Evolutionary conservation across 148 eudicot genomes (phyloP).

Genomic region (Chenopodium suecicum): DNA sequence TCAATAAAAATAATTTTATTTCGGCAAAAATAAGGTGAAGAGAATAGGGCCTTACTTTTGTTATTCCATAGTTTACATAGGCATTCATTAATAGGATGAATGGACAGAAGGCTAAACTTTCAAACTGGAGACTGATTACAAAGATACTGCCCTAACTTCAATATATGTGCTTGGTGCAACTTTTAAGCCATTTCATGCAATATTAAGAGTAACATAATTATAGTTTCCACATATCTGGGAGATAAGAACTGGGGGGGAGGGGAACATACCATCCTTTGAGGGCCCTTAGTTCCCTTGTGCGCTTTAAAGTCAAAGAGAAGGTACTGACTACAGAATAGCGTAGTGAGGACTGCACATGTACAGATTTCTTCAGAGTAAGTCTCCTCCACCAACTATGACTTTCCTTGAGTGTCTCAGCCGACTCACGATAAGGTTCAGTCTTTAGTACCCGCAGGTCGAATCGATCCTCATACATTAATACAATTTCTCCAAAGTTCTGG

Average conservation of each 20-base stretch:
- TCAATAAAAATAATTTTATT: too few species aligned
- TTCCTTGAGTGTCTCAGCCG: slow-evolving; percentile 34
- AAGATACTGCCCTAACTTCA: background rate
- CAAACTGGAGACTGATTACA: background rate
- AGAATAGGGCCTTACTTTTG: too few species aligned
- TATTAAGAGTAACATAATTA: background rate
- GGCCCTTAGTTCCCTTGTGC: slow-evolving; percentile 84
- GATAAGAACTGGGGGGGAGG: slow-evolving; percentile 3
- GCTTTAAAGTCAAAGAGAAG: slow-evolving; percentile 59
- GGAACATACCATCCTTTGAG: slow-evolving; percentile 77
- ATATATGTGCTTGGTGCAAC: background rate
- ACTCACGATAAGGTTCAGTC: slow-evolving; percentile 40
- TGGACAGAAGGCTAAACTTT: background rate
- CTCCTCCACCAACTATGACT: slow-evolving; percentile 72
- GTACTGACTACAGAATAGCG: slow-evolving; percentile 41
- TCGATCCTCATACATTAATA: slow-evolving; percentile 89
- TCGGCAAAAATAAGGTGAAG: too few species aligned
- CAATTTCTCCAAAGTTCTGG: slow-evolving; percentile 83
- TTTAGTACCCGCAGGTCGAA: slow-evolving; percentile 73
- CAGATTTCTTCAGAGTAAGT: slow-evolving; percentile 45
- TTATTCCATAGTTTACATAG: background rate
- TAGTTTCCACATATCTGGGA: background rate
- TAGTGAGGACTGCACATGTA: slow-evolving; percentile 34
- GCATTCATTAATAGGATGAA: background rate
- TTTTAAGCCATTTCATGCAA: background rate